A percentile compares a stretch with the other conserved stretches of the same genome.
These are phyloP conservation scores for Groenewaldozyma auringiensis DNA, from an alignment of 1,139 yeast genomes.

Conservation along the genomic window DNA sequence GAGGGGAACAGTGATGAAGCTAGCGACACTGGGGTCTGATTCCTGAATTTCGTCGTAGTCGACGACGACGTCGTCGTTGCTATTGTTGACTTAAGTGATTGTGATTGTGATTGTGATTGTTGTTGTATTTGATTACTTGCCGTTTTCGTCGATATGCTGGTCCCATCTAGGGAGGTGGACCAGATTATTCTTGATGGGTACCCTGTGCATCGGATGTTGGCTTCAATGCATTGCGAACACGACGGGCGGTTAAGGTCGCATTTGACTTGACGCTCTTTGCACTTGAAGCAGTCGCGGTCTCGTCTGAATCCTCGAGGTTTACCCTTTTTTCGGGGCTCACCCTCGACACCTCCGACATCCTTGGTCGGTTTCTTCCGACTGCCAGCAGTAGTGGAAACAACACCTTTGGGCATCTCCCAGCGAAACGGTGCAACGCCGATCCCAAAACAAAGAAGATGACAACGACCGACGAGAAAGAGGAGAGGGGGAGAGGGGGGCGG, in stretches of 20 bases:
- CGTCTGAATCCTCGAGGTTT: constrained; percentile 21
- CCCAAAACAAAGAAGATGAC: too few species aligned
- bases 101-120: too few species aligned
- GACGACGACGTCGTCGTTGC: too few species aligned
- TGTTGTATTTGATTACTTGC: not conserved
- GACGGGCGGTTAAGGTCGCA: constrained; percentile 22
- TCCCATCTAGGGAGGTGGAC: constrained; percentile 7
- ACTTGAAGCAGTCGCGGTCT: constrained; percentile 22
- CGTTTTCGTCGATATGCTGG: not conserved
- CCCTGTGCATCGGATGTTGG: constrained; percentile 18
- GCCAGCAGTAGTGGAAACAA: too few species aligned
- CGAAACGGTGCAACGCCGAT: too few species aligned
- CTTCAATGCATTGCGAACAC: constrained; percentile 18
- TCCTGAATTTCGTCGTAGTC: too few species aligned
- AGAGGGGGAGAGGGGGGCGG: too few species aligned
- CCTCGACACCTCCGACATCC: not conserved
- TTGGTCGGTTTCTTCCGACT: too few species aligned
- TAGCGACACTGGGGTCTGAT: not conserved
- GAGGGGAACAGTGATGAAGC: not conserved
- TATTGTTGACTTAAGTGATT: too few species aligned
- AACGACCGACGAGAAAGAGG: too few species aligned
- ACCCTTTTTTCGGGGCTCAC: constrained; percentile 12
- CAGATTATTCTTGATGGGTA: constrained; percentile 21
- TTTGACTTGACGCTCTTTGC: constrained; percentile 19
- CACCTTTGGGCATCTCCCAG: too few species aligned